Base-by-base conservation (phyloP, 2,329 filamentous ascomycete genomes). In the Boeremia exigua region DNA sequence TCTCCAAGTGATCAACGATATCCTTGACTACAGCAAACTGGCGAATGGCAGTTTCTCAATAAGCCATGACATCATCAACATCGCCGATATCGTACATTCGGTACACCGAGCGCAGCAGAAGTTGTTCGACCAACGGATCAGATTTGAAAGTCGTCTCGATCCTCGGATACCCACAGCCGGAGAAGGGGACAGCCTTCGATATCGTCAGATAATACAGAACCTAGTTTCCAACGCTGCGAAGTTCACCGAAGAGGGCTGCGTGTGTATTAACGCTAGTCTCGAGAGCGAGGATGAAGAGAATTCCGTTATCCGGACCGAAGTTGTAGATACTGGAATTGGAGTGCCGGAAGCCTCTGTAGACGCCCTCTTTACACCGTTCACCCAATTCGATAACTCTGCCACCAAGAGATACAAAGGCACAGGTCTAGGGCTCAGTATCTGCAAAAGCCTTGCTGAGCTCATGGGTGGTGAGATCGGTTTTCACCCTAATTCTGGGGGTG, bases 21-120 rank as follows among this genome's bases (percentile, higher is more conserved):
- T 88, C 40, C 78, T 88, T n/a, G 86, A 88, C 71, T 88, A 86
- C 65, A 87, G 85, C 9, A 88, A 87, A 61, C 76, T 87, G 6
- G 81, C 82, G 0, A 84, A 84, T 0, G 84, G 84, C n/a, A 81
- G 78, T 32, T 85, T 88, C 56, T 82, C 83, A 2, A 78, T 88
- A 48, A 82, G 78, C 43, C 70, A 82, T 12, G 83, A 85, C 61
- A 73, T 82, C 29, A 73, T 87, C 54, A 77, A 79, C 59, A 73
- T 87, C 37, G 55, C 73, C 23, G 74, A 74, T 43, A 77, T 81
- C 48, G 70, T 84, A 14, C 74, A 74, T 1, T 80, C 81, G 0
- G 81, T 86, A 2, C 72, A 82, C 15, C 79, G 82, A 23, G 80
- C 80, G 56, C 80, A 81, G 46, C 78, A 82, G 57, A 74, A 78